Base-by-base conservation (phyloP, 108 stramenopile species). In the Cyclotella sp. region DNA sequence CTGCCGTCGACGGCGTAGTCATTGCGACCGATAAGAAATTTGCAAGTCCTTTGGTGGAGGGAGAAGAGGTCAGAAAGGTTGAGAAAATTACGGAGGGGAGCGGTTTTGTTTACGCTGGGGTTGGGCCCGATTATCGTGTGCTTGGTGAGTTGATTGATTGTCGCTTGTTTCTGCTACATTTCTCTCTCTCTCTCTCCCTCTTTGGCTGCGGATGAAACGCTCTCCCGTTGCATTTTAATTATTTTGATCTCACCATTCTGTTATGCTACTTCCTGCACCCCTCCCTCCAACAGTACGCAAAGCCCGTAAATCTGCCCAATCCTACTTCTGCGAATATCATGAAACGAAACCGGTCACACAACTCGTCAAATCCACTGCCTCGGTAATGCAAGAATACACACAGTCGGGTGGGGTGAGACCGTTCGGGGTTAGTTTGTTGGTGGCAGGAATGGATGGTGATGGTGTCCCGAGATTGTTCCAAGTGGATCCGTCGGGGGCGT, bases 11-110 rank as follows among this genome's bases (percentile, higher is more conserved):
- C 70, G 99, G 99, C 0, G 98, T 99, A 8, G 99, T 99, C 47
- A 95, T 99, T 73, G 97, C 95, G 18, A 99, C 99, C 15, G 97
- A 99, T 68, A 99, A 99, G 86, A 99, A 99, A 72, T 82, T 99
- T 59, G 81, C 90, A 0, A 83, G 86, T 16, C 85, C 89, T 5
- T 76, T 99, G 46, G 94, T 99, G 10, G 99, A 99, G 62, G 77
- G 84, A 8, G 87, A 75, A 24, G 84, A 93, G 24, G 95, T 98
- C 9, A 76, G 87, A 12, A 98, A 99, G 89, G 91, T 99, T 55
- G 93, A 96, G 64, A 69, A 70, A 24, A 87, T 99, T 39, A 96
- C 97, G 39, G 92, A 95, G 24, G 83, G 88, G 53, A 73, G 82
- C 39, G 99, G 98, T 41, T 93, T 99, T 71, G 98, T 98, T 9